Evolutionary conservation across 2,329 filamentous ascomycete genomes (phyloP).

Genomic region (Zopfia rhizophila): DNA sequence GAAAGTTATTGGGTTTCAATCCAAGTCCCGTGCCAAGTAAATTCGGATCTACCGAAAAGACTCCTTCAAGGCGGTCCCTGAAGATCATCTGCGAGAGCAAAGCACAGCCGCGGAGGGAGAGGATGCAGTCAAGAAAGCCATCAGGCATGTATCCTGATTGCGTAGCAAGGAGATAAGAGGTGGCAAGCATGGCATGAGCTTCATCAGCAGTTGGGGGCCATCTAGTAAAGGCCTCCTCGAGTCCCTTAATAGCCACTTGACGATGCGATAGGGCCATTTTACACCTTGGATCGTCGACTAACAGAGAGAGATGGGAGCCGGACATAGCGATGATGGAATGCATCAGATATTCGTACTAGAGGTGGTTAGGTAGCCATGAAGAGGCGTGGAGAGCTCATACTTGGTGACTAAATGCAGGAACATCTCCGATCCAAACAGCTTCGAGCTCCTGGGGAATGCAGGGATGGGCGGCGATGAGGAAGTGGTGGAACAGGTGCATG

Average conservation of each 20-base stretch:
- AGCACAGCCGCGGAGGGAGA: conserved; percentile 32
- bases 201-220: conserved; percentile 35
- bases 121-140: conserved; percentile 30
- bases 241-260: conserved; percentile 33
- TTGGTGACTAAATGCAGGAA: conserved; percentile 27
- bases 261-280: conserved; percentile 27
- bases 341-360: conserved; percentile 37
- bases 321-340: conserved; percentile 35
- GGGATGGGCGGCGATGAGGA: conserved; percentile 56
- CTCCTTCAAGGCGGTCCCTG: conserved; percentile 19
- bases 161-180: conserved; percentile 31
- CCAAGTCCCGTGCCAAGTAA: conserved; percentile 17
- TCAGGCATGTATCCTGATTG: conserved; percentile 33
- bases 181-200: conserved; percentile 36
- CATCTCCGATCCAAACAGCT: conserved; percentile 27
- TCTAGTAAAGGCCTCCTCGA: conserved; percentile 30
- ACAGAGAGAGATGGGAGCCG: conserved; percentile 33
- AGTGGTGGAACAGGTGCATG: conserved; percentile 65
- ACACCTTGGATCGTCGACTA: conserved; percentile 19
- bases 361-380: too few relatives aligned
- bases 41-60: conserved; percentile 21
- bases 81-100: conserved; percentile 31
- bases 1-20: conserved; percentile 16
- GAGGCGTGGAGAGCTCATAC: too few relatives aligned
- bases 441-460: conserved; percentile 26